Evolutionary conservation across 1,284 basidiomycete genomes (phyloP).

Genomic region (Ceratobasidium sp.): DNA sequence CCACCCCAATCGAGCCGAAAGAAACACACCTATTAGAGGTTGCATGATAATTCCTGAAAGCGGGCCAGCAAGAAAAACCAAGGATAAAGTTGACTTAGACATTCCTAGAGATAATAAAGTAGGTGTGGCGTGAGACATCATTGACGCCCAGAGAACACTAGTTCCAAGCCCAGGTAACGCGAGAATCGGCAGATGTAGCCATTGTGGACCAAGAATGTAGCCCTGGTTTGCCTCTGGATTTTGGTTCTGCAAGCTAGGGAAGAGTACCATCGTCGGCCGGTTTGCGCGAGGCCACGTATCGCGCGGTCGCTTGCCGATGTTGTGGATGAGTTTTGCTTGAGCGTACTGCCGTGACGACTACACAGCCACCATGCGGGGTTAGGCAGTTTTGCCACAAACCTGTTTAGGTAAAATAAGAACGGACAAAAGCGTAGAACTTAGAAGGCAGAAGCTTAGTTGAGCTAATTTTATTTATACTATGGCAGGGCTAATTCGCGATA

Average conservation of each 20-base stretch:
- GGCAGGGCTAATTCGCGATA: not conserved
- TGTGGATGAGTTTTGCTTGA: constrained; percentile 30
- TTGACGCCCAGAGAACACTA: constrained; percentile 43
- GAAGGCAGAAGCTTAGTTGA: not conserved
- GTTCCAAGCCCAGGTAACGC: constrained; percentile 44
- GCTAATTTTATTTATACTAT: not conserved
- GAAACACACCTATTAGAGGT: constrained; percentile 79
- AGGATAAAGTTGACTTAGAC: constrained; percentile 87
- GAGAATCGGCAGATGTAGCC: constrained; percentile 40
- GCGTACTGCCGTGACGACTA: constrained; percentile 23
- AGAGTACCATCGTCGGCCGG: constrained; percentile 34
- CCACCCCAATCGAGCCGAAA: constrained; percentile 11
- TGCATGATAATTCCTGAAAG: constrained; percentile 93
- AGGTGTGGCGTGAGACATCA: constrained; percentile 45
- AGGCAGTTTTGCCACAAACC: constrained; percentile 11
- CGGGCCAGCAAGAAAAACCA: constrained; percentile 96
- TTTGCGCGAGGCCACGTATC: constrained; percentile 28
- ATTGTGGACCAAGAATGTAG: constrained; percentile 43
- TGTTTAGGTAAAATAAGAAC: too few relatives aligned
- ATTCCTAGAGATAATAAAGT: constrained; percentile 86
- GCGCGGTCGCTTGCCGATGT: constrained; percentile 21
- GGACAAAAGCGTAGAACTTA: too few relatives aligned
- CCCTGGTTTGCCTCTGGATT: constrained; percentile 36
- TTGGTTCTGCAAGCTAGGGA: constrained; percentile 35
- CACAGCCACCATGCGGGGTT: constrained; percentile 47